Conservation (phyloP, 1,139 yeast genomes). For the Blastobotrys petasosporus region DNA sequence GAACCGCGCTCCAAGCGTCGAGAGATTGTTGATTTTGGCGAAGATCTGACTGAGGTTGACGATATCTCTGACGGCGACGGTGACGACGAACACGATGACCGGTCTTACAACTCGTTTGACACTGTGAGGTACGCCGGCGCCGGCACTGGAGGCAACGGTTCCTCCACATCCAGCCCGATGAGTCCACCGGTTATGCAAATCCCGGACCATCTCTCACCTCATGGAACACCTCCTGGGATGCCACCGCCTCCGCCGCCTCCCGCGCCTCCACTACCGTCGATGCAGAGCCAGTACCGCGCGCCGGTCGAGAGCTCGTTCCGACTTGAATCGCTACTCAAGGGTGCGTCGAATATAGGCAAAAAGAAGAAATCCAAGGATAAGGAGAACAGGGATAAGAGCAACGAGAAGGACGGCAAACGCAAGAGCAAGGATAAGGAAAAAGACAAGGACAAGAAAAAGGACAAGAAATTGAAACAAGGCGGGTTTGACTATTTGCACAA, state of each 20-base stretch:
- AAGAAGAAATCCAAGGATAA: conserved; percentile 21
- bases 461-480: not conserved
- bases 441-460: conserved; percentile 8
- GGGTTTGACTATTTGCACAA: too few relatives aligned
- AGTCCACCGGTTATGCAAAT: too few relatives aligned
- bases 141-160: conserved; percentile 2
- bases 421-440: conserved; percentile 10
- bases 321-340: conserved; percentile 29
- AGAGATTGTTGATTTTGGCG: conserved; percentile 20
- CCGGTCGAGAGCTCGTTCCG: conserved; percentile 28
- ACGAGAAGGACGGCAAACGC: conserved; percentile 1
- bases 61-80: conserved; percentile 5
- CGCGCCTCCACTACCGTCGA: too few relatives aligned
- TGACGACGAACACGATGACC: conserved; percentile 6
- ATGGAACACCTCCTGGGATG: not conserved
- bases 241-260: not conserved
- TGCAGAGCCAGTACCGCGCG: not conserved
- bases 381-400: conserved; percentile 13
- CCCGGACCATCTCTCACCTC: not conserved
- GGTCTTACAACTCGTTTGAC: conserved; percentile 12
- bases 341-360: conserved; percentile 26
- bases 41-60: conserved; percentile 13
- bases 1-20: conserved; percentile 14
- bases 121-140: conserved; percentile 11
- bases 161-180: not conserved